phyloP scores from a whole-genome alignment of 495 filamentous ascomycete genomes.

The Xylaria venustula region DNA sequence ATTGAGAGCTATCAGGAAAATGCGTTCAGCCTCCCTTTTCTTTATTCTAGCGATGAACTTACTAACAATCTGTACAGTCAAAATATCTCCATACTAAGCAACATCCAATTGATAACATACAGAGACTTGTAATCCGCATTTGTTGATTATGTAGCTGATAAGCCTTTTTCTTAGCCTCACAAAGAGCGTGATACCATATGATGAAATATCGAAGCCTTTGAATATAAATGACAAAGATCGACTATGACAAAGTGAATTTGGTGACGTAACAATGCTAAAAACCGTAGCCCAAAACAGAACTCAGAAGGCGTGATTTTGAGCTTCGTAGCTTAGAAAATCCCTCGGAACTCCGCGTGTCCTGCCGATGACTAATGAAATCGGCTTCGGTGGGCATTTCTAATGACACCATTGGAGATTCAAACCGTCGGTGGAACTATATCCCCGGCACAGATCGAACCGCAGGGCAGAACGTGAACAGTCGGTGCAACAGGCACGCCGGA shows the following conservation, averaged over 20 bases:
- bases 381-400: neutral
- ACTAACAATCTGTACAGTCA: conserved; percentile 7
- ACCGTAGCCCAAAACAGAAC: no score
- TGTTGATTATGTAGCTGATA: no score
- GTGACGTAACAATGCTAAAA: no score
- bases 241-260: no score
- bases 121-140: neutral
- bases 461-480: no score
- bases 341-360: neutral
- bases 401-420: neutral
- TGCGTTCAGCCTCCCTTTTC: neutral
- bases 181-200: no score
- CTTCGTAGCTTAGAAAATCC: neutral
- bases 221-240: no score
- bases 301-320: neutral
- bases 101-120: neutral
- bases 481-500: no score
- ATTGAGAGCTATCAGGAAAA: no score
- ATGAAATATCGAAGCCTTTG: no score
- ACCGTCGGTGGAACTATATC: neutral
- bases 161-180: neutral
- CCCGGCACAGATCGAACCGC: no score
- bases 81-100: conserved; percentile 1
- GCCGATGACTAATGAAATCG: neutral
- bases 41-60: neutral